phyloP scores from a whole-genome alignment of 345 rosid species.

The Kernera saxatilis region DNA sequence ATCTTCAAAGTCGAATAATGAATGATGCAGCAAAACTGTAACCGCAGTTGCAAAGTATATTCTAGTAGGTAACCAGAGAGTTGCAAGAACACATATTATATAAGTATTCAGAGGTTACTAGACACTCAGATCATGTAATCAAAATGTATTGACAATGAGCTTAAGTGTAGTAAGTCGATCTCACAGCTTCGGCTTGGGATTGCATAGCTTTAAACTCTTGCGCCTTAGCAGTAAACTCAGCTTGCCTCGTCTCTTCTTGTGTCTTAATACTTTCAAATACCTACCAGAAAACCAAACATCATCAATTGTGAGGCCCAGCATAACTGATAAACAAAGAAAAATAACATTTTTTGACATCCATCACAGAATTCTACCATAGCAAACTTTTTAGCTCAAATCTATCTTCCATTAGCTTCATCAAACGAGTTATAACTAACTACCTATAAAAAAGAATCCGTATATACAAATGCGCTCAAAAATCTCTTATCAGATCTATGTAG shows the following conservation, averaged over 20 bases:
- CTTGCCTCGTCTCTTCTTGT: conserved; percentile 75
- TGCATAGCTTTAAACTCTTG: conserved; percentile 81
- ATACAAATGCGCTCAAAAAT: not conserved
- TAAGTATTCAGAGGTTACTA: not conserved
- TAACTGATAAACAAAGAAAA: not conserved
- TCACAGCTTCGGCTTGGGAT: conserved; percentile 90
- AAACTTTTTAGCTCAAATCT: not conserved
- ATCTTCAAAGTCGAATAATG: not conserved
- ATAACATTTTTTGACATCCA: not conserved
- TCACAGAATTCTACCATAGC: not conserved
- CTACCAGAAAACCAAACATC: conserved; percentile 32
- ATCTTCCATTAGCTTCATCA: not conserved
- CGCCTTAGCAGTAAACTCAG: conserved; percentile 55
- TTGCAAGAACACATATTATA: not conserved
- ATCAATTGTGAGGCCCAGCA: conserved; percentile 4
- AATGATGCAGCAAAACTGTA: not conserved
- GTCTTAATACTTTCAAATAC: conserved; percentile 72
- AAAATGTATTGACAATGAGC: not conserved
- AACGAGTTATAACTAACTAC: not conserved
- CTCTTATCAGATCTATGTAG: not conserved
- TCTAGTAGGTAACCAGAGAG: not conserved
- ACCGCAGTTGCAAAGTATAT: not conserved
- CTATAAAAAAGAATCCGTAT: not conserved
- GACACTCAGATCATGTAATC: not conserved
- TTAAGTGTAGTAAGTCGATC: conserved; percentile 12